Percentiles rank a stretch among this genome's conserved stretches.
These are phyloP conservation scores for Erucastrum elatum DNA, from an alignment of 345 rosid genomes.

Conservation along the genomic window DNA sequence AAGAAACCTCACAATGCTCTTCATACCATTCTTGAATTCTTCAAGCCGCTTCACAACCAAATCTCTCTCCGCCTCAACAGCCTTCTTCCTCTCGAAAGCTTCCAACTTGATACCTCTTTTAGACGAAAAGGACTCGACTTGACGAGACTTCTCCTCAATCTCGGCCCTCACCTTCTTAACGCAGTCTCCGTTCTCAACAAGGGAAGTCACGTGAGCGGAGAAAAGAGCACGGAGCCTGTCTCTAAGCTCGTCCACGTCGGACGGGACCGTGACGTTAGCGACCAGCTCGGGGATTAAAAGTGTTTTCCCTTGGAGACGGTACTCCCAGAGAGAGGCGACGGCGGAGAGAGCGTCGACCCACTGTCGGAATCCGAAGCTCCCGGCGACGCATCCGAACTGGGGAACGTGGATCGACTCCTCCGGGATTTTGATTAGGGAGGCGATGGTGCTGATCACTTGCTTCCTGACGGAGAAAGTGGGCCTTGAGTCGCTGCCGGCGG, in stretches of 20 bases:
- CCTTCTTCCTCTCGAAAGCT: conserved; percentile 37
- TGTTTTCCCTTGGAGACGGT: conserved; percentile 44
- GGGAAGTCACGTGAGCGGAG: conserved; percentile 34
- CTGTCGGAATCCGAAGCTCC: conserved; percentile 41
- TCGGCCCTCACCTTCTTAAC: conserved; percentile 44
- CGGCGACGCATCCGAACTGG: conserved; percentile 28
- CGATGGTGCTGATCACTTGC: conserved; percentile 20
- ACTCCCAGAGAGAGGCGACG: conserved; percentile 44
- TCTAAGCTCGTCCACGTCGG: conserved; percentile 47
- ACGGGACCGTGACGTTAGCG: conserved; percentile 40
- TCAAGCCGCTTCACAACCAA: conserved; percentile 44
- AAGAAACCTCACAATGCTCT: conserved; percentile 48
- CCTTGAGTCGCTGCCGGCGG: background rate
- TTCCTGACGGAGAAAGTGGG: background rate
- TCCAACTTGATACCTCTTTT: background rate
- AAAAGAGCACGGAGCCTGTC: conserved; percentile 47
- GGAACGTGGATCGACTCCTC: conserved; percentile 6
- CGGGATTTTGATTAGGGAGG: conserved; percentile 15
- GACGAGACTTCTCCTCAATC: conserved; percentile 31
- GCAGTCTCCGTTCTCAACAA: conserved; percentile 47
- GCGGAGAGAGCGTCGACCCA: conserved; percentile 52
- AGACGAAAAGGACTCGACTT: conserved; percentile 28
- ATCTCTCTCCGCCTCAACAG: conserved; percentile 41
- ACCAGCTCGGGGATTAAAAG: conserved; percentile 34
- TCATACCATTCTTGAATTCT: conserved; percentile 61